Evolutionary conservation across 495 filamentous ascomycete species (phyloP), one percentile per base, ranked within the genome.

Genomic region (Aspergillus saccharolyticus): DNA sequence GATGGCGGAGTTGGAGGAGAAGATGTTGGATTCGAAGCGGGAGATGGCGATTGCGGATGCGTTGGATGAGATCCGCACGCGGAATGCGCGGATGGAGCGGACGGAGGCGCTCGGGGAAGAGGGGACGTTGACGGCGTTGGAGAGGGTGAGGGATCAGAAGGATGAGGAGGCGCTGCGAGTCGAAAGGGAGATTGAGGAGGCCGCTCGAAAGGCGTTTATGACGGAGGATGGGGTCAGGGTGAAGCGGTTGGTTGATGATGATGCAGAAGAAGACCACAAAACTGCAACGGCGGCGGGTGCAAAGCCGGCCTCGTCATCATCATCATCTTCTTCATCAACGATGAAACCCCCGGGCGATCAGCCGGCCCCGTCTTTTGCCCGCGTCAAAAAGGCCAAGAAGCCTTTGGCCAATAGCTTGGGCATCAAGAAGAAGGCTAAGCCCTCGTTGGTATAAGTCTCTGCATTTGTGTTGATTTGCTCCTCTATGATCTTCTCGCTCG

Each of bases 1-100:
- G 58, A 93, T 93, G 89, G 82, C 83, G 18, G 88, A 89, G 66
- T 66, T 93, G 59, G 89, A 92, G 70, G 80, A 83, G 53, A 92
- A 92, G 72, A 96, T 91, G 55, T 73, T 85, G 24, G 95, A 99
- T 70, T 90, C 91, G n/a, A 96, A 94, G 78, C 78, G 87, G 54
- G 95, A 97, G 76, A 97, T 99, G 95, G 88, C 86, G 48, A 88
- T 97, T 62, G 95, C 95, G 39, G 95, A 99, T 76, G 90, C 90
- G 28, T 73, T 99, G 60, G 95, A 99, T 72, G 91, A 97, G 74
- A 97, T 97, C 47, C 78, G 94, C 56, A 90, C 85, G 42, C 73
- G 93, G 62, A 99, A 97, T 77, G 95, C 94, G 17, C 79, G 90
- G 62, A 81, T 91, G 22, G 89, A 92, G 72, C 78, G 87, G 62